These are phyloP conservation scores for Nemania diffusa DNA, from an alignment of 2,329 filamentous ascomycete genomes.

Conservation along the genomic window DNA sequence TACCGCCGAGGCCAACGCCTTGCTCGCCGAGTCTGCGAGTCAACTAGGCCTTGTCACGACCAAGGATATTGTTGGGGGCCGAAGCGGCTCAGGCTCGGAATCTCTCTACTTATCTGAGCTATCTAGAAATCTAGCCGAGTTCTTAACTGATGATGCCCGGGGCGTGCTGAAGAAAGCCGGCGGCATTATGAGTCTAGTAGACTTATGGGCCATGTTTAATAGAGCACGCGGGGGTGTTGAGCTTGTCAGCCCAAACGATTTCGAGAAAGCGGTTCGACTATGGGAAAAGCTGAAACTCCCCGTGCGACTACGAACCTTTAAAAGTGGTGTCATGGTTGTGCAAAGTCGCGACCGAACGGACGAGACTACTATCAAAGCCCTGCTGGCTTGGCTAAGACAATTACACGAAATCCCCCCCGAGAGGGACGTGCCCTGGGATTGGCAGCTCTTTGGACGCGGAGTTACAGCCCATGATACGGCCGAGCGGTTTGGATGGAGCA, in stretches of 20 bases:
- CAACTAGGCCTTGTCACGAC: constrained; percentile 92
- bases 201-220: constrained; percentile 96
- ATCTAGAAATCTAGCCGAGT: constrained; percentile 86
- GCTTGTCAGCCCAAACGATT: constrained; percentile 89
- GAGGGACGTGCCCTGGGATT: constrained; percentile 77
- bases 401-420: constrained; percentile 74
- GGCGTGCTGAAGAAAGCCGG: constrained; percentile 82
- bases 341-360: constrained; percentile 90
- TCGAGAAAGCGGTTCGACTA: constrained; percentile 86
- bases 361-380: constrained; percentile 82
- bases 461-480: constrained; percentile 91
- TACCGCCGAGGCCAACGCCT: constrained; percentile 74
- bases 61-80: constrained; percentile 89
- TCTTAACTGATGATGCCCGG: constrained; percentile 84
- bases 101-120: constrained; percentile 90
- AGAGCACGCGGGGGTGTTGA: constrained; percentile 92
- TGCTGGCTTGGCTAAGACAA: constrained; percentile 81
- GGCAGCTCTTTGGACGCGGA: constrained; percentile 80
- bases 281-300: constrained; percentile 91
- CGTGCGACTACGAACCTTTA: constrained; percentile 87
- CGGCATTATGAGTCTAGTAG: constrained; percentile 88
- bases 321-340: constrained; percentile 92
- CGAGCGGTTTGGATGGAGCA: constrained; percentile 93
- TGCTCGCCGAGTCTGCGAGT: constrained; percentile 83
- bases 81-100: constrained; percentile 71